A percentile compares a stretch with the other conserved stretches of the same genome.
phyloP scores from a whole-genome alignment of 768 basidiomycete genomes.

The Amanita fuliginea region DNA sequence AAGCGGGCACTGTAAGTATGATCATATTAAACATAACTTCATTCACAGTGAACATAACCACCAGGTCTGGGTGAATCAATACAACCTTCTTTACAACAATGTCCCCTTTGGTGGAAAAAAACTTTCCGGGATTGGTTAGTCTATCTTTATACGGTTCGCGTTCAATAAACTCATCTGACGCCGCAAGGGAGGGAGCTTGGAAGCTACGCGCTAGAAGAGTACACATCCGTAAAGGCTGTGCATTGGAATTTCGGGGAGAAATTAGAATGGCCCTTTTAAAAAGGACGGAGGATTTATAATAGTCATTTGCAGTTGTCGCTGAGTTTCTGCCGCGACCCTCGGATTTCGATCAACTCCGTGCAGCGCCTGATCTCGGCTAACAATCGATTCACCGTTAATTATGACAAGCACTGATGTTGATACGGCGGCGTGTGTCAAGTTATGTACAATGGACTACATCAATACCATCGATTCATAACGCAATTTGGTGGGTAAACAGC shows the following conservation, averaged over 20 bases:
- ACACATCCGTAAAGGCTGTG: conserved; percentile 71
- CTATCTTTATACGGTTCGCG: background rate
- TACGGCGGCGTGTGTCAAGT: background rate
- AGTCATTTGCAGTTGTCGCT: background rate
- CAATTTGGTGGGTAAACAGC: background rate
- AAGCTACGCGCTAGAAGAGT: conserved; percentile 75
- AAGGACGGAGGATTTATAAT: background rate
- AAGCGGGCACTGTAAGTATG: conserved; percentile 73
- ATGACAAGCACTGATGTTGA: background rate
- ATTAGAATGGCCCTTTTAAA: conserved; percentile 64
- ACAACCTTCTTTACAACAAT: conserved; percentile 73
- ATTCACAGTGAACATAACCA: conserved; percentile 1
- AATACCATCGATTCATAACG: too few species aligned
- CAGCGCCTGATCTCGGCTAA: background rate
- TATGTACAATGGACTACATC: too few species aligned
- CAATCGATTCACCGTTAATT: background rate
- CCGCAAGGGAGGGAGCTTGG: conserved; percentile 75
- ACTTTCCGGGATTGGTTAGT: conserved; percentile 75
- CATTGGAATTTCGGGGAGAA: conserved; percentile 86
- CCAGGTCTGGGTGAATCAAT: conserved; percentile 90
- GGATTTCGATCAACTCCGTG: background rate
- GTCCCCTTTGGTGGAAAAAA: conserved; percentile 96
- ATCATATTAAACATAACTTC: conserved; percentile 8
- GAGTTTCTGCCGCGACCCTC: background rate
- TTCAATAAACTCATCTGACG: conserved; percentile 1